These are phyloP conservation scores for Vitis rotundifolia DNA, from an alignment of 164 flowering plant genomes.

Conservation along the genomic window DNA sequence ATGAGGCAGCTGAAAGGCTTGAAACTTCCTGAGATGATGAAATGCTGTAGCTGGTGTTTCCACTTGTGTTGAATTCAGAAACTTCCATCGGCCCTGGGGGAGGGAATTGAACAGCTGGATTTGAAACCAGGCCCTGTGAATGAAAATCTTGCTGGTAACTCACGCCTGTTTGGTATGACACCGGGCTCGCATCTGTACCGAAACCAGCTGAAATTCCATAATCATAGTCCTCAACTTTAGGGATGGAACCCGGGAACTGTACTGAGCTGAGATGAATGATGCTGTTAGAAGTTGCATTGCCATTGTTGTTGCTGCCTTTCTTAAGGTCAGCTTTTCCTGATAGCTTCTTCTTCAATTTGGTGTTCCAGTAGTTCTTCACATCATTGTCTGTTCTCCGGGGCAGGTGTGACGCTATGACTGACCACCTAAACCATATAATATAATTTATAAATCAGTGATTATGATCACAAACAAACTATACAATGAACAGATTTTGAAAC, in stretches of 20 bases:
- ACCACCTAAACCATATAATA: slow-evolving; percentile 48
- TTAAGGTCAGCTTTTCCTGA: slow-evolving; percentile 7
- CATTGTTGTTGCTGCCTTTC: neutral
- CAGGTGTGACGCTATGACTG: slow-evolving; percentile 65
- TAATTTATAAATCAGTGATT: neutral
- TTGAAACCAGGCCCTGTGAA: slow-evolving; percentile 1
- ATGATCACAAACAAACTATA: neutral
- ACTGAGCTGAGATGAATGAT: neutral
- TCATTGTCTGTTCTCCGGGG: slow-evolving; percentile 85
- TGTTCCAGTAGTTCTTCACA: slow-evolving; percentile 84
- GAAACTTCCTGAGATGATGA: slow-evolving; percentile 15
- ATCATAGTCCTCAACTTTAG: slow-evolving; percentile 2
- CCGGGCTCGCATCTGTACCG: neutral
- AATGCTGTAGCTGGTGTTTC: slow-evolving; percentile 8
- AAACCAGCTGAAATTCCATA: slow-evolving; percentile 6
- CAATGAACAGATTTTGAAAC: neutral
- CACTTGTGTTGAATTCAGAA: slow-evolving; percentile 14
- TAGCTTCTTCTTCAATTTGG: slow-evolving; percentile 71
- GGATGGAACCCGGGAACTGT: neutral
- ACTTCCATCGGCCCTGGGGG: slow-evolving; percentile 11
- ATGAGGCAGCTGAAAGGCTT: slow-evolving; percentile 8
- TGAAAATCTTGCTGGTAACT: slow-evolving; percentile 13
- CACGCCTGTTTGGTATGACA: slow-evolving; percentile 7
- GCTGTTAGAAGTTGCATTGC: neutral
- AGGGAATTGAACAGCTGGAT: slow-evolving; percentile 13